Evolutionary conservation across 257 asterid species (phyloP).

Genomic region (Eustoma russellianum): DNA sequence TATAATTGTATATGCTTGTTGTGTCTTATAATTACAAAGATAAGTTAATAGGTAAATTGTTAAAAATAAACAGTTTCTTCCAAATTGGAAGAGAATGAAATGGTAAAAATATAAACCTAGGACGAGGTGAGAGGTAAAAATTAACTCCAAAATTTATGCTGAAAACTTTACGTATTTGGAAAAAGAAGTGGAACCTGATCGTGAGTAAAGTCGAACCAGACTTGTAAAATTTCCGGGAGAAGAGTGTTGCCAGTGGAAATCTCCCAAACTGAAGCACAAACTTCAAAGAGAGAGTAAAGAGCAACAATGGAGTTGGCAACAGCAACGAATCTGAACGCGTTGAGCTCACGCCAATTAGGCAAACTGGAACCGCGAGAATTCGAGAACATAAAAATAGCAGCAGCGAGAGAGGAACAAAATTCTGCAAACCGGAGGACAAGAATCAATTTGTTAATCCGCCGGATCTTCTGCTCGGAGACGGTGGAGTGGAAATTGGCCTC

Average conservation of each 20-base stretch:
- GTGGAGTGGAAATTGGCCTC: slow-evolving; percentile 36
- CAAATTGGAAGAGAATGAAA: not conserved
- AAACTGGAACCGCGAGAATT: slow-evolving; percentile 24
- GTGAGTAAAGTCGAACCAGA: slow-evolving; percentile 52
- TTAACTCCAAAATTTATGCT: too few relatives aligned
- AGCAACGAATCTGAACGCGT: slow-evolving; percentile 35
- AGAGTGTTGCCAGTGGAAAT: slow-evolving; percentile 28
- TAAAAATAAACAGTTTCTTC: too few relatives aligned
- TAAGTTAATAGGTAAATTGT: too few relatives aligned
- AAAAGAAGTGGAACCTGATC: slow-evolving; percentile 28
- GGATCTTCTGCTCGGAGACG: slow-evolving; percentile 36
- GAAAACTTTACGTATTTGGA: too few relatives aligned
- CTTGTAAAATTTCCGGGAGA: slow-evolving; percentile 36
- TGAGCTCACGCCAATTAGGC: slow-evolving; percentile 32
- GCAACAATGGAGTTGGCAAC: slow-evolving; percentile 37
- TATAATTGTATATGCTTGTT: too few relatives aligned
- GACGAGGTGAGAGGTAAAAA: not conserved
- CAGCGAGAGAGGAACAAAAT: slow-evolving; percentile 41
- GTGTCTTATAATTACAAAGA: too few relatives aligned
- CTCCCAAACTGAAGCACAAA: slow-evolving; percentile 42
- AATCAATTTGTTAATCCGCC: slow-evolving; percentile 28
- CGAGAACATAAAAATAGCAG: slow-evolving; percentile 36
- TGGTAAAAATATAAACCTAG: not conserved
- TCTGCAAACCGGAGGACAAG: slow-evolving; percentile 32
- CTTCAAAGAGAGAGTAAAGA: slow-evolving; percentile 36